Evolutionary conservation across 495 filamentous ascomycete genomes (phyloP).

Genomic region (Penicillium riverlandense): DNA sequence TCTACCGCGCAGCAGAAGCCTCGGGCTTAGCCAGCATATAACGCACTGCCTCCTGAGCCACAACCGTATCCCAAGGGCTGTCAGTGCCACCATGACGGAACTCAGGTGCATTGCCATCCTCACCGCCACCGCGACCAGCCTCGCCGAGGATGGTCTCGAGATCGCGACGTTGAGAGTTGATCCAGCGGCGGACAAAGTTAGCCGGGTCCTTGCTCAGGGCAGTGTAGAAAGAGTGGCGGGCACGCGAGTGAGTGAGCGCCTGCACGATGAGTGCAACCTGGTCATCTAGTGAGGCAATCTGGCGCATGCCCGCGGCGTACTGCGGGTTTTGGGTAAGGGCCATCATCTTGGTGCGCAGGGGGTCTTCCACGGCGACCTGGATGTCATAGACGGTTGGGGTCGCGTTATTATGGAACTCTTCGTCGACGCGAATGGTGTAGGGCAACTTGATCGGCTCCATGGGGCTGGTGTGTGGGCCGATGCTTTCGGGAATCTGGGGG

Average conservation of each 20-base stretch:
- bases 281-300: slow-evolving; percentile 69
- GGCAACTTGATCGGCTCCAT: slow-evolving; percentile 76
- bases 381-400: slow-evolving; percentile 82
- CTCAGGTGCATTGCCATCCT: slow-evolving; percentile 51
- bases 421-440: slow-evolving; percentile 93
- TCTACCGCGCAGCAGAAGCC: slow-evolving; percentile 20
- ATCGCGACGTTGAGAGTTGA: slow-evolving; percentile 81
- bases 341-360: slow-evolving; percentile 60
- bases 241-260: slow-evolving; percentile 68
- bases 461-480: slow-evolving; percentile 66
- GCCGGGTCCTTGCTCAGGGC: slow-evolving; percentile 73
- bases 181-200: slow-evolving; percentile 73
- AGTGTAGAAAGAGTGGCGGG: slow-evolving; percentile 78
- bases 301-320: slow-evolving; percentile 52
- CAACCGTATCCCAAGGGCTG: slow-evolving; percentile 47
- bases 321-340: slow-evolving; percentile 49
- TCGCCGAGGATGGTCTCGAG: slow-evolving; percentile 87
- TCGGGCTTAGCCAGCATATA: slow-evolving; percentile 45
- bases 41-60: slow-evolving; percentile 40
- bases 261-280: slow-evolving; percentile 75
- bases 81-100: slow-evolving; percentile 49
- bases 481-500: slow-evolving; percentile 72
- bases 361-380: slow-evolving; percentile 76
- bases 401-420: slow-evolving; percentile 60
- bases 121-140: slow-evolving; percentile 58